Conservation (phyloP, 208 protist species). For the Strigomonas oncopelti region DNA sequence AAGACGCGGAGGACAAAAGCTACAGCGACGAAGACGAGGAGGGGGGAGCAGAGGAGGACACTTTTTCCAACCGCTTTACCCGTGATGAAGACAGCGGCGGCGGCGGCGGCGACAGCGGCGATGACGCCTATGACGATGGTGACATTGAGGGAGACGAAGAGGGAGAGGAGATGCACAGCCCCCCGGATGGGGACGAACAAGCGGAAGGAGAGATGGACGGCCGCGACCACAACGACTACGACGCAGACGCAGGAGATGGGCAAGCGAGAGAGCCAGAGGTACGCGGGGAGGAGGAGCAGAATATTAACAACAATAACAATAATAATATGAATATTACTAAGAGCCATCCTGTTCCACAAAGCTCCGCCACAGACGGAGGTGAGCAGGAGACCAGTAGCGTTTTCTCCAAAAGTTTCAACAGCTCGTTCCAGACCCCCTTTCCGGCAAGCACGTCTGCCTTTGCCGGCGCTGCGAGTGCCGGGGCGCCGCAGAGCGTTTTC, state of each 20-base stretch:
- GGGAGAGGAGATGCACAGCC: background rate
- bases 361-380: too few relatives aligned
- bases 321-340: background rate
- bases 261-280: background rate
- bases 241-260: background rate
- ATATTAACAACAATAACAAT: background rate
- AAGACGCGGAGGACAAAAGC: background rate
- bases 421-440: background rate
- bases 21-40: conserved; percentile 2
- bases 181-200: background rate
- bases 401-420: background rate
- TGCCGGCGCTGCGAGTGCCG: too few relatives aligned
- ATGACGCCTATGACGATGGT: background rate
- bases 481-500: background rate
- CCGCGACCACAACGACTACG: background rate
- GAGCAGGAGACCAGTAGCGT: background rate
- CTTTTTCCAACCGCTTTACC: background rate
- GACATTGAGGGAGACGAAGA: background rate
- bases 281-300: background rate
- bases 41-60: background rate
- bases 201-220: background rate
- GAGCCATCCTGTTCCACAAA: background rate
- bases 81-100: background rate
- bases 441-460: background rate
- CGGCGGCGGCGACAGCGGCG: background rate